Base-by-base conservation (phyloP, 345 rosid species). In the Euphorbia lathyris region DNA sequence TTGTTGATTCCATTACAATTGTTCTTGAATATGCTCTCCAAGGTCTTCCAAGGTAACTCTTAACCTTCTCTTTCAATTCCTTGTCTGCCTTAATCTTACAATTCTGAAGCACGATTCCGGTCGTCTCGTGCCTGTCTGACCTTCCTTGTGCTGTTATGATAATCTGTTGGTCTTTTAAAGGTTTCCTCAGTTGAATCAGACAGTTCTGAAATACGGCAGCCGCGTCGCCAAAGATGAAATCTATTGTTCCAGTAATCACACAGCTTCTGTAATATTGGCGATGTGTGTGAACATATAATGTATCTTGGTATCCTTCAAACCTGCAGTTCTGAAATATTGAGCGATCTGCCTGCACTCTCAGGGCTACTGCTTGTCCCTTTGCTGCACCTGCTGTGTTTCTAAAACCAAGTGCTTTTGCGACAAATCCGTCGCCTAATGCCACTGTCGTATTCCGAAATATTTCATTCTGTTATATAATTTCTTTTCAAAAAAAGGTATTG, bases 201-300 rank as follows among this genome's bases (percentile, higher is more conserved):
- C 96, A 91, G 82, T 90, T 91, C 65, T 94, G 98, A 67, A 94
- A 86, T 50, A 94, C 45, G 0, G 90, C 91, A 0, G 95, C 75
- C 0, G 98, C 96, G 19, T 94, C 98, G 0, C 98, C 98, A 6
- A 94, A 91, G 62, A 94, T 89, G 83, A 94, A 89, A 58, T 94
- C 98, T 1, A 88, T 61, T 0, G 96, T 91, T 5, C 98, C 98
- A 0, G 79, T 1, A 13, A 93, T 76, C 47, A 91, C 86, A 8
- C 96, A 91, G 75, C 88, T 83, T 36, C 84, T 73, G 77, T 86
- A 93, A 76, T 74, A 91, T 55, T 93, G 97, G 7, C 98, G 92
- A 72, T 93, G 98, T 4, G 94, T 78, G 67, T 89, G 94, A 7
- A 61, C 94, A 42, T 90, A 77, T 22, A 93, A 71, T 4, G 98